These are phyloP conservation scores for Aspergillus caelatus DNA, from an alignment of 2,329 filamentous ascomycete genomes.

Conservation along the genomic window DNA sequence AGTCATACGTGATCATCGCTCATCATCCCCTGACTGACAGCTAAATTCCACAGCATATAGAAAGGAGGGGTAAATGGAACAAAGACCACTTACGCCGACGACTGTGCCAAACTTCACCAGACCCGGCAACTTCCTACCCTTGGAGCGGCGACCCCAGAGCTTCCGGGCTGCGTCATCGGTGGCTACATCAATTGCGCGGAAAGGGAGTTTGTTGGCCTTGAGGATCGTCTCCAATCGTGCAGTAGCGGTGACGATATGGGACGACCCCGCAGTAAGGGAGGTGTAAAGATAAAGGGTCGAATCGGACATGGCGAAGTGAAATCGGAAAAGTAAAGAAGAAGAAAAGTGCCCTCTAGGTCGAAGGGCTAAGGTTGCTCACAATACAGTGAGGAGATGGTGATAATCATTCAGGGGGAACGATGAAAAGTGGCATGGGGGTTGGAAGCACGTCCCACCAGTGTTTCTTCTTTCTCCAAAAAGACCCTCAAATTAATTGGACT, in stretches of 20 bases:
- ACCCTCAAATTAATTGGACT: constrained; percentile 1
- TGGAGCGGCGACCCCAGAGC: constrained; percentile 82
- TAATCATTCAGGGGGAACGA: background rate
- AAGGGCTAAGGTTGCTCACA: background rate
- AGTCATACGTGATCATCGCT: constrained; percentile 6
- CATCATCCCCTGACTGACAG: background rate
- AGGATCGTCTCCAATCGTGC: constrained; percentile 95
- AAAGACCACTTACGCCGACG: constrained; percentile 69
- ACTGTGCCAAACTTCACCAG: constrained; percentile 86
- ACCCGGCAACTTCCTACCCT: constrained; percentile 85
- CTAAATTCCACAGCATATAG: background rate
- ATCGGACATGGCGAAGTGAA: constrained; percentile 36
- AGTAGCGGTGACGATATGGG: constrained; percentile 93
- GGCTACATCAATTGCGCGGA: constrained; percentile 88
- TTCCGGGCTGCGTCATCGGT: constrained; percentile 86
- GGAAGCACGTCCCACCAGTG: constrained; percentile 2
- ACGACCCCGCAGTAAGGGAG: constrained; percentile 91
- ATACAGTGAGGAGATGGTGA: background rate
- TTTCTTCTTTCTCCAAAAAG: background rate
- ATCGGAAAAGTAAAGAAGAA: background rate
- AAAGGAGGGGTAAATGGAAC: background rate
- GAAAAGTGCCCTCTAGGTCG: background rate
- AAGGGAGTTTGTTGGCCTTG: constrained; percentile 90
- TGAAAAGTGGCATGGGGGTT: background rate
- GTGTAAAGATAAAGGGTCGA: constrained; percentile 90